Conservation (phyloP, 164 flowering plant genomes). For the Sedum album region DNA sequence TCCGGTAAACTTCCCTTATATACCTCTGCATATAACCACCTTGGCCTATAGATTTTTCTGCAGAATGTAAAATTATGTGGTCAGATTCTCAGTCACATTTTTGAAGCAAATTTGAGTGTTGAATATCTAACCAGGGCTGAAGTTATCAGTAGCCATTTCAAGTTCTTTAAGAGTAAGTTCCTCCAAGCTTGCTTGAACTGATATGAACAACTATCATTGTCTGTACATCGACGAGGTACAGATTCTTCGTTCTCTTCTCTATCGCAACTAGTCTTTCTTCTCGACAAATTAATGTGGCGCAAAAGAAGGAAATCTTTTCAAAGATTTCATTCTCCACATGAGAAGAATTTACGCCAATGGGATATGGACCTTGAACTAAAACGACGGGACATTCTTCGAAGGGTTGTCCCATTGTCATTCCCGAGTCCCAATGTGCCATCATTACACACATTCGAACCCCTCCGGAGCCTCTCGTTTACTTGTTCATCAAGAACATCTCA, state of each 20-base stretch:
- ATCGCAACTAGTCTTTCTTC: slow-evolving; percentile 17
- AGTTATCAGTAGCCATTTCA: slow-evolving; percentile 33
- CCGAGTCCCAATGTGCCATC: slow-evolving; percentile 11
- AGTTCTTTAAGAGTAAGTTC: slow-evolving; percentile 31
- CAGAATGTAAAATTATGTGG: slow-evolving; percentile 7
- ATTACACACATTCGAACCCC: slow-evolving; percentile 29
- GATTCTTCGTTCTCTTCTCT: slow-evolving; percentile 16
- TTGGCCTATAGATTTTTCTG: slow-evolving; percentile 45
- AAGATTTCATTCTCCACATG: slow-evolving; percentile 27
- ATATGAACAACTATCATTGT: slow-evolving; percentile 16
- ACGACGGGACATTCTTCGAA: background rate
- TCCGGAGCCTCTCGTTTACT: background rate
- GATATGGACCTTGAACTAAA: slow-evolving; percentile 15
- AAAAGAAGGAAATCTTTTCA: slow-evolving; percentile 24
- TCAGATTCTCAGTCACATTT: background rate
- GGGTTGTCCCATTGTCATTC: background rate
- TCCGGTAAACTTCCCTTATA: slow-evolving; percentile 38
- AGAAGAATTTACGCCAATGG: slow-evolving; percentile 36
- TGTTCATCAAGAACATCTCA: background rate
- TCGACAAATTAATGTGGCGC: slow-evolving; percentile 24
- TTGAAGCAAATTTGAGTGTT: background rate
- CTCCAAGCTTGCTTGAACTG: slow-evolving; percentile 28
- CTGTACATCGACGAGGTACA: background rate
- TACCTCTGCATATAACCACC: slow-evolving; percentile 60
- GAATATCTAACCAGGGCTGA: slow-evolving; percentile 28